Percentiles rank a stretch among this genome's conserved stretches.
These are phyloP conservation scores for Talinum fruticosum DNA, from an alignment of 148 eudicot genomes.

Conservation along the genomic window DNA sequence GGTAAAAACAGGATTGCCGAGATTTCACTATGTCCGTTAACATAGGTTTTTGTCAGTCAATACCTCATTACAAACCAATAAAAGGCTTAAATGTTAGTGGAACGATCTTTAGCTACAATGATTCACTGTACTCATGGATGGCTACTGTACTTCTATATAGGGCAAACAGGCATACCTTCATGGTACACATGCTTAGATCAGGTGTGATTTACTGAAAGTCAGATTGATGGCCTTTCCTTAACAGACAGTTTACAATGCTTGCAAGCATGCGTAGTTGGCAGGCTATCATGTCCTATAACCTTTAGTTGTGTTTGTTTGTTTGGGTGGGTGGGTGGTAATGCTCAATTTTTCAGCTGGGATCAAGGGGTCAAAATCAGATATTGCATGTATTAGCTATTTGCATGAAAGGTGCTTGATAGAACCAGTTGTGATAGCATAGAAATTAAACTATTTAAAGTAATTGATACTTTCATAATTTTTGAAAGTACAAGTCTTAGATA, in stretches of 20 bases:
- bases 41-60: background rate
- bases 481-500: background rate
- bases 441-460: background rate
- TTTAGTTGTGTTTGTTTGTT: too few species aligned
- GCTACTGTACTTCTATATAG: background rate
- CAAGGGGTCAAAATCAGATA: background rate
- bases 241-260: background rate
- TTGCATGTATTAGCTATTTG: background rate
- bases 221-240: background rate
- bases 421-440: background rate
- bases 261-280: background rate
- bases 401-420: background rate
- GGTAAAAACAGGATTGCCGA: background rate
- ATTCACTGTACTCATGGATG: background rate
- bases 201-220: too few species aligned
- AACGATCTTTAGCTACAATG: background rate
- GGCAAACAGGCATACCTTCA: background rate
- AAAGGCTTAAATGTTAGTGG: background rate
- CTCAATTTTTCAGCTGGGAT: background rate
- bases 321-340: background rate
- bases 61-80: background rate
- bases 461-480: background rate
- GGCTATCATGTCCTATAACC: background rate
- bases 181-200: too few species aligned
- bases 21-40: background rate